A percentile compares a stretch with the other conserved stretches of the same genome.
phyloP scores from a whole-genome alignment of 2,329 filamentous ascomycete species.

The Hypoxylon sp. region DNA sequence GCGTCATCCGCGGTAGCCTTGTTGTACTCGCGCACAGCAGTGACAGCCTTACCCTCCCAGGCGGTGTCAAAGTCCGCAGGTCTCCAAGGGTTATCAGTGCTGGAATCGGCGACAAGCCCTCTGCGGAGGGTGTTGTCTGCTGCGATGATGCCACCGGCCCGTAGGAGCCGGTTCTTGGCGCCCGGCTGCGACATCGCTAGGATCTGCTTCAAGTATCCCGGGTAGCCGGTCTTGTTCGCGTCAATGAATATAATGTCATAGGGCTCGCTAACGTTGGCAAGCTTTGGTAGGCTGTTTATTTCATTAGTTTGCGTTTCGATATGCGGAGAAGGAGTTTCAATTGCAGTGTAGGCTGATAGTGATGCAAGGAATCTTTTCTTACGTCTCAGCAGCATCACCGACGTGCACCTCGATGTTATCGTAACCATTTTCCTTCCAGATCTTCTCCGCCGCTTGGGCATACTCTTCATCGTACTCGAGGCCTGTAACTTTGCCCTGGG shows the following conservation, averaged over 20 bases:
- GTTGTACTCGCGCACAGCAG: constrained; percentile 57
- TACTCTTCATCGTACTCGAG: constrained; percentile 64
- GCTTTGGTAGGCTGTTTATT: constrained; percentile 46
- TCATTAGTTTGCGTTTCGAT: constrained; percentile 6
- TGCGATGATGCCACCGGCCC: constrained; percentile 65
- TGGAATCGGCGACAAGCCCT: constrained; percentile 63
- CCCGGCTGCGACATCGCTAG: constrained; percentile 61
- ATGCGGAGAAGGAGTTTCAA: background rate
- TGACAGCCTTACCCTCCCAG: constrained; percentile 46
- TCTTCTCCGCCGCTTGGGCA: constrained; percentile 59
- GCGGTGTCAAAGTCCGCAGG: constrained; percentile 24
- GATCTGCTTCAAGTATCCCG: constrained; percentile 63
- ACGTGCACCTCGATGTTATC: constrained; percentile 64
- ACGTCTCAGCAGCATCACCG: constrained; percentile 65
- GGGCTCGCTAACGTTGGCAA: constrained; percentile 57
- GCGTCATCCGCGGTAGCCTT: constrained; percentile 52
- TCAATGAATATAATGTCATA: constrained; percentile 71
- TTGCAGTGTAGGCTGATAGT: background rate
- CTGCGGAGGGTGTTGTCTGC: constrained; percentile 69
- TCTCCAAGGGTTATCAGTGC: constrained; percentile 56
- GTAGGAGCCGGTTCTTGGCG: constrained; percentile 59
- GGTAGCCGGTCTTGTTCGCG: constrained; percentile 68
- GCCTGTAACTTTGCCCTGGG: constrained; percentile 59
- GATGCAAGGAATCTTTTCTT: constrained; percentile 40
- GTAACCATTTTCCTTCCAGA: constrained; percentile 58